Conservation (phyloP, 441 rosid genomes). For the Croton laevigatus region DNA sequence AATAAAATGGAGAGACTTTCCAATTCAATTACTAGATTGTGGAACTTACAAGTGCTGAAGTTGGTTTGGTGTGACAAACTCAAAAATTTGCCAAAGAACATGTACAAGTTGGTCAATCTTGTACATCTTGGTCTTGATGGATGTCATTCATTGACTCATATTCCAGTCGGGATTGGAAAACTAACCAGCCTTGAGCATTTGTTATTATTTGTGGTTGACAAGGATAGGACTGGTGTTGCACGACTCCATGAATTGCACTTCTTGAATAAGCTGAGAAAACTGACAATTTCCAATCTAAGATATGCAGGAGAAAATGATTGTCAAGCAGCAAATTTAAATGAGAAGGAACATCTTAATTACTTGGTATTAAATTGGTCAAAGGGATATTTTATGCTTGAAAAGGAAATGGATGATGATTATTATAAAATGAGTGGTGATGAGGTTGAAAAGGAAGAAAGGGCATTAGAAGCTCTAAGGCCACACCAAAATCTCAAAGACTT, state of each 20-base stretch:
- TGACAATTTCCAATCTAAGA: not conserved
- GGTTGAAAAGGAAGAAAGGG: not conserved
- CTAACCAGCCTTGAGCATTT: slow-evolving; percentile 12
- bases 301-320: not conserved
- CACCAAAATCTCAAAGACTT: not conserved
- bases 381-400: too few relatives aligned
- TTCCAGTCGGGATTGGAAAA: slow-evolving; percentile 28
- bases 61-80: not conserved
- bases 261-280: slow-evolving; percentile 16
- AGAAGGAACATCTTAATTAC: slow-evolving; percentile 16
- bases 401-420: too few relatives aligned
- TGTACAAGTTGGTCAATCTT: slow-evolving; percentile 21
- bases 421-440: too few relatives aligned
- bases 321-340: slow-evolving; percentile 18
- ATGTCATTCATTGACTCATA: slow-evolving; percentile 12
- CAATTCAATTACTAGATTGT: not conserved
- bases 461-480: not conserved
- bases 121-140: slow-evolving; percentile 12
- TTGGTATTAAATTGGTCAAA: slow-evolving; percentile 11
- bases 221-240: not conserved
- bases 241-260: slow-evolving; percentile 16
- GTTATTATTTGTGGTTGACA: slow-evolving; percentile 10
- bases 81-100: slow-evolving; percentile 20
- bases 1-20: not conserved
- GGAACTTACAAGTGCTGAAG: slow-evolving; percentile 13